Evolutionary conservation across 306 rosid species (phyloP).

Genomic region (Quercus gilva): DNA sequence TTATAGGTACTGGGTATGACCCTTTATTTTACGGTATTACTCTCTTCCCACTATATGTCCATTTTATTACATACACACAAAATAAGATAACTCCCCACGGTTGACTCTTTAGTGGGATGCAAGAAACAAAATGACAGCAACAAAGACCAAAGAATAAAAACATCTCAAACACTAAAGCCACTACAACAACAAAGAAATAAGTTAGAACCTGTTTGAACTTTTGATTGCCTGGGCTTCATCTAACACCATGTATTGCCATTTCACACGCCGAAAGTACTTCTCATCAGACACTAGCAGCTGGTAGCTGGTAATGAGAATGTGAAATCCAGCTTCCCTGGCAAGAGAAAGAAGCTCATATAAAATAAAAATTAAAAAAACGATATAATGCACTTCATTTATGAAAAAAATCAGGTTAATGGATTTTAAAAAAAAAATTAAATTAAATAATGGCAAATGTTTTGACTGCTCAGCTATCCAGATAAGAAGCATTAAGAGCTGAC

Average conservation of each 20-base stretch:
- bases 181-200: constrained; percentile 8
- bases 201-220: constrained; percentile 76
- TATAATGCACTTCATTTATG: not conserved
- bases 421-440: not conserved
- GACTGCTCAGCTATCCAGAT: not conserved
- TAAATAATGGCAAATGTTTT: not conserved
- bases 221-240: constrained; percentile 99
- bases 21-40: too few species aligned
- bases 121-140: not conserved
- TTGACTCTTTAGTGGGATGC: not conserved
- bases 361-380: not conserved
- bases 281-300: constrained; percentile 89
- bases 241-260: constrained; percentile 99
- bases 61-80: not conserved
- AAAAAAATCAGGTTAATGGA: not conserved
- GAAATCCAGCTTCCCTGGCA: constrained; percentile 92
- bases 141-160: not conserved
- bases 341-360: constrained; percentile 10
- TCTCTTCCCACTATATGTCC: not conserved
- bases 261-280: constrained; percentile 87
- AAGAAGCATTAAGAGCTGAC: not conserved
- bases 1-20: too few species aligned
- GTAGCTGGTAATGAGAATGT: constrained; percentile 93
- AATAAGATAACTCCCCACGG: not conserved
- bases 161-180: constrained; percentile 13